Base-by-base conservation (phyloP, 1,139 yeast species). In the Protomyces arabidopsidicola region DNA sequence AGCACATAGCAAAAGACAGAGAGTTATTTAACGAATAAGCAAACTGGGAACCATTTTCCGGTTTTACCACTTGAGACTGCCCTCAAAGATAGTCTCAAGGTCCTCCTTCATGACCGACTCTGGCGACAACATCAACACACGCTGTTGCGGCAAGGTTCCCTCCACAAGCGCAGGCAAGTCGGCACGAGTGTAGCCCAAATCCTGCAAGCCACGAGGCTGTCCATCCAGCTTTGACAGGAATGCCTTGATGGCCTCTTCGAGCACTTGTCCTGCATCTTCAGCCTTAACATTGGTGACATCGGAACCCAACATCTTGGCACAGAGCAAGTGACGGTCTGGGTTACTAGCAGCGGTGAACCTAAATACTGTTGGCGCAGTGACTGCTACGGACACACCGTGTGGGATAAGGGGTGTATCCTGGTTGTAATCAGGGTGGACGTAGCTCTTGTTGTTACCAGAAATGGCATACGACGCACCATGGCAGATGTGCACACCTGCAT, bases 401-500 rank as follows among this genome's bases (percentile, higher is more conserved):
- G 79, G 79, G 50, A 76, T 72, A 63, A 76, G 75, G 8, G 77
- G 75, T 65, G 75, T 75, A 65, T 74, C 78, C 3, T 74, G 76
- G 34, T 72, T 69, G 68, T 76, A 76, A 51, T 77, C 79, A n/a
- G 72, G 70, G 65, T 76, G 79, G 66, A 71, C 70, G 68, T 76
- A 76, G 5, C 72, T 71, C 63, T 72, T 74, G 70, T 76, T 76
- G 70, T 75, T 77, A 36, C 76, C 74, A 2, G 78, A 74, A 31
- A 76, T 69, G 24, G 79, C 78, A 64, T 76, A 76, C 27, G 78
- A 75, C 45, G 76, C 70, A 20, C 79, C 79, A 67, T 76, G 79
- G 68, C 78, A 76, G 52, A 76, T 69, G 68, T 76, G 79, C 39
- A 76, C 79, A 10, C 79, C 79, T 3, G 79, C 79, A 60, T 76